Base-by-base conservation (phyloP, 2,329 filamentous ascomycete genomes). In the Venturia carpophila region DNA sequence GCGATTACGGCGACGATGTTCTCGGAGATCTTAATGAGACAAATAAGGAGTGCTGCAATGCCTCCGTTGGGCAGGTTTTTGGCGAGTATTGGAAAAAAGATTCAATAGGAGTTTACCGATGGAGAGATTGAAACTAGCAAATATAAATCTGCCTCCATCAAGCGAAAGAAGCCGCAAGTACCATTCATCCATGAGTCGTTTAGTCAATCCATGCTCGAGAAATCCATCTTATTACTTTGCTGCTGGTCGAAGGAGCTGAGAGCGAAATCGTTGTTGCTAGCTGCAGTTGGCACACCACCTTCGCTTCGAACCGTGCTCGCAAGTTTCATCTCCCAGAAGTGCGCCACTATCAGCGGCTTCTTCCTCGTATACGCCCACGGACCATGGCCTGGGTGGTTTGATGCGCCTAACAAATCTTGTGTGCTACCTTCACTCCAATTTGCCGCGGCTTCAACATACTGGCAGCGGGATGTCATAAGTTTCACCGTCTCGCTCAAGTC, bases 11-110 rank as follows among this genome's bases (percentile, higher is more conserved):
- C 13, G n/a, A 60, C 75, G 63, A 74, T 64, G 68, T 73, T 56
- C 66, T 70, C 19, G 69, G 69, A 67, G 17, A 65, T 43, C 7
- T 41, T 7, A 11, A 68, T 42, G 19, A 68, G 37, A 42, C 66
- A 17, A 30, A 70, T n/a, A 24, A 66, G 47, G 13, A 65, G 24
- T 5, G 73, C 67, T 3, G 63, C 58, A 11, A 69, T n/a, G 11
- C 27, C 69, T 2, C 68, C 68, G 9, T 69, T 34, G 1, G 72
- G 71, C 0, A 75, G 67, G 47, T 74, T 75, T 64, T 74, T 71
- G 61, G n/a, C n/a, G n/a, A n/a, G n/a, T n/a, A n/a, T n/a, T n/a
- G n/a, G n/a, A n/a, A n/a, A n/a, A n/a, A n/a, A n/a, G n/a, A n/a
- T n/a, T n/a, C n/a, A n/a, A n/a, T n/a, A n/a, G n/a, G n/a, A n/a